Evolutionary conservation across 2,329 filamentous ascomycete species (phyloP).

Genomic region (Bipolaris victoriae): DNA sequence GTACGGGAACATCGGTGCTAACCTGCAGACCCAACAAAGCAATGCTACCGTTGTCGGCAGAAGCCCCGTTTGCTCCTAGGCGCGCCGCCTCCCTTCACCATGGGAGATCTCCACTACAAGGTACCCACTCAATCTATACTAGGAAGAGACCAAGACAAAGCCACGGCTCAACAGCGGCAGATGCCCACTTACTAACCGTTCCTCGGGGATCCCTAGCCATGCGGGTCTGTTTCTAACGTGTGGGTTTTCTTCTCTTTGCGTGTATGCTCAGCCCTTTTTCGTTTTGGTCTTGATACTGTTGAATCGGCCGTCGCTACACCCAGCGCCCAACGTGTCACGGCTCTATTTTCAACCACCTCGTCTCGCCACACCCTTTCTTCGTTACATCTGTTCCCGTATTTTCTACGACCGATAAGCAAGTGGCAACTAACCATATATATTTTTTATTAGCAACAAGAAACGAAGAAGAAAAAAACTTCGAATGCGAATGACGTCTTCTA

Average conservation of each 20-base stretch:
- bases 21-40: constrained; percentile 3
- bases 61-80: constrained; percentile 6
- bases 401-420: too few relatives aligned
- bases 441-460: too few relatives aligned
- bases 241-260: not conserved
- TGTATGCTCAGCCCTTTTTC: constrained; percentile 2
- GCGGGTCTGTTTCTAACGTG: not conserved
- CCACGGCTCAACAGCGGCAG: constrained; percentile 27
- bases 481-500: too few relatives aligned
- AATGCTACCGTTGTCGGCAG: constrained; percentile 11
- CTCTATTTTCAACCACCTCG: too few relatives aligned
- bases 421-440: too few relatives aligned
- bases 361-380: too few relatives aligned
- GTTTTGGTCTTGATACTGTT: not conserved
- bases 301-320: too few relatives aligned
- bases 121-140: constrained; percentile 28
- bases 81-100: constrained; percentile 4
- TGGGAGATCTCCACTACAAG: constrained; percentile 18
- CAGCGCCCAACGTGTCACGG: too few relatives aligned
- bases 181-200: constrained; percentile 1
- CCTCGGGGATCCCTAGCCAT: constrained; percentile 11
- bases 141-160: constrained; percentile 15
- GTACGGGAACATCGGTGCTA: not conserved
- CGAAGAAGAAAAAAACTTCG: too few relatives aligned
- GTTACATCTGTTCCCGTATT: too few relatives aligned